Base-by-base conservation (phyloP, 1,284 basidiomycete genomes). In the Amylostereum areolatum region DNA sequence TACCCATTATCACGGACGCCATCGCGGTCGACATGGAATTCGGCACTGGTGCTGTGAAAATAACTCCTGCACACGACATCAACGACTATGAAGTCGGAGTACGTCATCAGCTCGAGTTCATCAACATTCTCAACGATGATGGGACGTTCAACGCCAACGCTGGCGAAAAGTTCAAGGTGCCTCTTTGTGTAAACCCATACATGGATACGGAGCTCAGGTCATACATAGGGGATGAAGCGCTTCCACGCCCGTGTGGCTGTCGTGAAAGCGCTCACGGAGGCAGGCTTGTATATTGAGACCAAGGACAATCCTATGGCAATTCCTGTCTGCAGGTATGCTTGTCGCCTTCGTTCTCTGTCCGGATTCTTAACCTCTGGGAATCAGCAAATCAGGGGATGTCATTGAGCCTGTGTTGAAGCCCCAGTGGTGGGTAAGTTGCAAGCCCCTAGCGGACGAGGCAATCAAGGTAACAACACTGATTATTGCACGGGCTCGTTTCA, bases 361-460 rank as follows among this genome's bases (percentile, higher is more conserved):
- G 18, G 18, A 18, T 18, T 18, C 18, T 18, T 18, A 18, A 18
- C 18, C 18, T 18, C 18, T 18, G 18, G 18, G 18, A 39, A 46
- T 11, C 52, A 92, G 87, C 57, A 94, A 95, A 76, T 96, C 92
- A 2, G 96, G 96, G 3, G 97, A 99, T 65, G 71, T 99, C 47
- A 97, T 99, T 57, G 97, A 99, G 68, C 90, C 92, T 5, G 75
- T 98, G 34, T 77, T 99, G 64, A 99, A 98, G 71, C 97, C 97
- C 0, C 97, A 99, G 65, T 99, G 97, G 97, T 99, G 95, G 95
- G 90, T 99, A 45, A 85, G 88, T 69, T 97, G 93, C 74, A 85
- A 92, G 66, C 89, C 90, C 1, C 76, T 99, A 48, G 94, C 96
- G 0, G 87, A 94, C 54, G 92, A 94, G 59, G 92, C 89, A 11